These are phyloP conservation scores for Pseudogymnoascus sp. DNA, from an alignment of 2,329 filamentous ascomycete genomes.

Conservation along the genomic window DNA sequence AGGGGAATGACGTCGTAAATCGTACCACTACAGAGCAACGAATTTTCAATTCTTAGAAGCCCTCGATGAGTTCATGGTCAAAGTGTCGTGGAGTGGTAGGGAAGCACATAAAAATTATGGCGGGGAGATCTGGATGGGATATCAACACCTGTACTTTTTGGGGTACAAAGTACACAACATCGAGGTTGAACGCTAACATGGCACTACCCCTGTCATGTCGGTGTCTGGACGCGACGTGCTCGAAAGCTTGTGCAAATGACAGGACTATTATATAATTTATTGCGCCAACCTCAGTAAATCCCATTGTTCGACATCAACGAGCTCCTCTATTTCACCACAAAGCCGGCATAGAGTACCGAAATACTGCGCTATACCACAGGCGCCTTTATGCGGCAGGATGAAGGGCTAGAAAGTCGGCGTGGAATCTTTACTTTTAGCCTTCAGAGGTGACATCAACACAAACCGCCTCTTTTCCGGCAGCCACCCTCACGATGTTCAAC, in stretches of 20 bases:
- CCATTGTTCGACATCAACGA: neutral
- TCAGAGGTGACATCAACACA: constrained; percentile 1
- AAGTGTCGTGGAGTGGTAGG: neutral
- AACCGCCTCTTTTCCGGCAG: neutral
- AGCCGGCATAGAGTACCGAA: neutral
- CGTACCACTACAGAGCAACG: neutral
- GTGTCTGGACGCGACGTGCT: neutral
- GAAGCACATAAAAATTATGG: neutral
- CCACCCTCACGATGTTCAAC: constrained; percentile 68
- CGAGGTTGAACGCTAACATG: constrained; percentile 6
- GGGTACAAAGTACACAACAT: constrained; percentile 5
- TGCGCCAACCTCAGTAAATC: neutral
- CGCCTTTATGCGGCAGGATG: constrained; percentile 6
- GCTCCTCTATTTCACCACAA: neutral
- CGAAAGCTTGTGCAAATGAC: constrained; percentile 4
- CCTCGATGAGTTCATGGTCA: neutral
- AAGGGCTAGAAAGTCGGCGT: neutral
- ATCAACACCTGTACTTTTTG: constrained; percentile 8
- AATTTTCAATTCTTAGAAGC: neutral
- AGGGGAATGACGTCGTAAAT: constrained; percentile 1
- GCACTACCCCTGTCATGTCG: neutral
- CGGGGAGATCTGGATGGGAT: constrained; percentile 7
- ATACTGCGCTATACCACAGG: neutral
- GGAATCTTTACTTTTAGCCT: constrained; percentile 1
- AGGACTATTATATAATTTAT: constrained; percentile 5